These are phyloP conservation scores for Jimgerdemannia flammicorona DNA, from an alignment of 192 early-diverging fungal species.

Conservation along the genomic window DNA sequence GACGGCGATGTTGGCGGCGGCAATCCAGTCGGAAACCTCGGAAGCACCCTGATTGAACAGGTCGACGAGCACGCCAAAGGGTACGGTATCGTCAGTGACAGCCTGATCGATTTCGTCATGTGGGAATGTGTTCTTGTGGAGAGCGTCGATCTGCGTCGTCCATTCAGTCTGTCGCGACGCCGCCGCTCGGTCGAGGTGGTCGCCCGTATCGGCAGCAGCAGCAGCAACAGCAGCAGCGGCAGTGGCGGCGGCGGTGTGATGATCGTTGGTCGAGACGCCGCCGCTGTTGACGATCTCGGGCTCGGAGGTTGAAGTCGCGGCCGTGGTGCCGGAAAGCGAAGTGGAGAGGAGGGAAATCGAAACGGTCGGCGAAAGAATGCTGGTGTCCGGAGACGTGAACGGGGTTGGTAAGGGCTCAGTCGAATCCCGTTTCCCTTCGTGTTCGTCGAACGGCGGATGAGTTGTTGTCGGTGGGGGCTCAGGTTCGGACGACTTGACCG, in stretches of 20 bases:
- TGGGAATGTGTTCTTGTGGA: background rate
- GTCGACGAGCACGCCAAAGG: background rate
- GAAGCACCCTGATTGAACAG: background rate
- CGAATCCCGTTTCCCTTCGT: background rate
- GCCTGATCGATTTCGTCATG: background rate
- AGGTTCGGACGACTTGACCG: too few relatives aligned
- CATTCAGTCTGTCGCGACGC: background rate
- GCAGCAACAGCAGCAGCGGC: background rate
- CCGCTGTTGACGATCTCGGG: too few relatives aligned
- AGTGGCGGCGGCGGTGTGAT: background rate
- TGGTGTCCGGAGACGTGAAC: background rate
- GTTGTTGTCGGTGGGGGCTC: too few relatives aligned
- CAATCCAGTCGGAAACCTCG: conserved; percentile 41
- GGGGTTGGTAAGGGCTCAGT: background rate
- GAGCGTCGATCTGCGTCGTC: background rate
- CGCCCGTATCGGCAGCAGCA: background rate
- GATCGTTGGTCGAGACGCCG: background rate
- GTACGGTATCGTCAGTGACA: background rate
- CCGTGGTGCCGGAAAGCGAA: too few relatives aligned
- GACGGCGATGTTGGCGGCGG: conserved; percentile 47
- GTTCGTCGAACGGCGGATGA: too few relatives aligned
- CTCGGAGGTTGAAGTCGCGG: too few relatives aligned
- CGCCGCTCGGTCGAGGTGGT: too few relatives aligned
- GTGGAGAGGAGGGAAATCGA: background rate
- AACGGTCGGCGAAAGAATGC: background rate